Evolutionary conservation across 192 early-diverging fungal genomes (phyloP).

Genomic region (Rhizoclosmatium globosum): DNA sequence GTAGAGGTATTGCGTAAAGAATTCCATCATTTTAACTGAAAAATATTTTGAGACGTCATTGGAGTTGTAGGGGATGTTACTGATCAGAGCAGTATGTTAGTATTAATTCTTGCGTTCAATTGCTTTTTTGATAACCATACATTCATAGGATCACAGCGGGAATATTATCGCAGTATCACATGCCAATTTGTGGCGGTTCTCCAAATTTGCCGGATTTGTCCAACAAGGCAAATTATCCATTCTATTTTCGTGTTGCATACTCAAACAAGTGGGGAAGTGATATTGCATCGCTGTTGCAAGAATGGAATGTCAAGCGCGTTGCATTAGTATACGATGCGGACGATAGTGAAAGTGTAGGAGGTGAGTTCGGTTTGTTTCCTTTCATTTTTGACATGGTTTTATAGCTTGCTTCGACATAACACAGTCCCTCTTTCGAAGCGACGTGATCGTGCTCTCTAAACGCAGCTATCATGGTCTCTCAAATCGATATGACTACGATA

Average conservation of each 20-base stretch:
- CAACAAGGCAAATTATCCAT: slow-evolving; percentile 4
- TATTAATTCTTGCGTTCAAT: not conserved
- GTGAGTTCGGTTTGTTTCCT: not conserved
- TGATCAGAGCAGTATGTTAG: not conserved
- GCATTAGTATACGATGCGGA: not conserved
- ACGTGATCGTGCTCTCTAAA: not conserved
- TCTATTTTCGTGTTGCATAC: not conserved
- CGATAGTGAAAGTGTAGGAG: slow-evolving; percentile 2
- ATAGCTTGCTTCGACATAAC: slow-evolving; percentile 3
- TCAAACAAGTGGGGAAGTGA: slow-evolving; percentile 2
- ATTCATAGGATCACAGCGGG: not conserved
- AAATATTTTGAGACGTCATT: slow-evolving; percentile 2
- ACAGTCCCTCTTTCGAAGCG: not conserved
- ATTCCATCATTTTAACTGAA: too few species aligned
- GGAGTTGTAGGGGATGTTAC: not conserved
- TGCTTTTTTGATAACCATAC: not conserved
- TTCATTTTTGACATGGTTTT: too few species aligned
- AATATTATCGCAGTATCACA: slow-evolving; percentile 4
- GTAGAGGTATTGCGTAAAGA: too few species aligned
- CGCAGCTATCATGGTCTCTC: not conserved
- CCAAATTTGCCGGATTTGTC: slow-evolving; percentile 7
- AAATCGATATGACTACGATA: not conserved
- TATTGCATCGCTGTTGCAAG: not conserved
- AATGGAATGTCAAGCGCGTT: slow-evolving; percentile 11
- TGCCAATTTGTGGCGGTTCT: slow-evolving; percentile 12